Percentiles rank a stretch among this genome's conserved stretches.
Conservation (phyloP, 495 filamentous ascomycete genomes). For the Penicillium antarcticum region DNA sequence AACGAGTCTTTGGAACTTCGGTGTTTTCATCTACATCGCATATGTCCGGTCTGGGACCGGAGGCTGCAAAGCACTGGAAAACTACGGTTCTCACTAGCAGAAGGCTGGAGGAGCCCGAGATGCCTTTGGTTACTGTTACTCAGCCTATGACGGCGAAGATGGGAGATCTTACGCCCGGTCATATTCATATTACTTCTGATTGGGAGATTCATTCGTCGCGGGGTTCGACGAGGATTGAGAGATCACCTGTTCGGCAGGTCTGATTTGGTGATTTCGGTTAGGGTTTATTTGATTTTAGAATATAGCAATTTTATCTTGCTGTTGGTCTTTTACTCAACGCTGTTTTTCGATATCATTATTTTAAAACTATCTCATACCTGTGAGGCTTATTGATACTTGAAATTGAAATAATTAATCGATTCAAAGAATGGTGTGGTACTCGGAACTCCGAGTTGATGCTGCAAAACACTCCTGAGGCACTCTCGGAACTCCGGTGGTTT, state of each 20-base stretch:
- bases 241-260: not conserved
- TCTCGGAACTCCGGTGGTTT: no score
- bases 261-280: not conserved
- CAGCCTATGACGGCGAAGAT: conserved; percentile 20
- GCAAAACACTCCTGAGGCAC: no score
- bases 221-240: conserved; percentile 19
- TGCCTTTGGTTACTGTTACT: conserved; percentile 18
- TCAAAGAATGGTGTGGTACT: no score
- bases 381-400: no score
- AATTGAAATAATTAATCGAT: no score
- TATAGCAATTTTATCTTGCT: no score
- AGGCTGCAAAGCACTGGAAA: conserved; percentile 10
- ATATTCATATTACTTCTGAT: conserved; percentile 26
- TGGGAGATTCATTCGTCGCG: conserved; percentile 30
- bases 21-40: conserved; percentile 4
- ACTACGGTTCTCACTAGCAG: conserved; percentile 6
- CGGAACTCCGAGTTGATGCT: no score
- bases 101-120: conserved; percentile 16
- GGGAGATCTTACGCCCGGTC: conserved; percentile 16
- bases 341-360: no score
- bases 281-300: not conserved
- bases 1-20: conserved; percentile 1
- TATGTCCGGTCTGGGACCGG: not conserved
- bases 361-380: no score
- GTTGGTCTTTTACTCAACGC: no score